phyloP scores from a whole-genome alignment of 208 protist genomes.

The Novymonas esmeraldas region DNA sequence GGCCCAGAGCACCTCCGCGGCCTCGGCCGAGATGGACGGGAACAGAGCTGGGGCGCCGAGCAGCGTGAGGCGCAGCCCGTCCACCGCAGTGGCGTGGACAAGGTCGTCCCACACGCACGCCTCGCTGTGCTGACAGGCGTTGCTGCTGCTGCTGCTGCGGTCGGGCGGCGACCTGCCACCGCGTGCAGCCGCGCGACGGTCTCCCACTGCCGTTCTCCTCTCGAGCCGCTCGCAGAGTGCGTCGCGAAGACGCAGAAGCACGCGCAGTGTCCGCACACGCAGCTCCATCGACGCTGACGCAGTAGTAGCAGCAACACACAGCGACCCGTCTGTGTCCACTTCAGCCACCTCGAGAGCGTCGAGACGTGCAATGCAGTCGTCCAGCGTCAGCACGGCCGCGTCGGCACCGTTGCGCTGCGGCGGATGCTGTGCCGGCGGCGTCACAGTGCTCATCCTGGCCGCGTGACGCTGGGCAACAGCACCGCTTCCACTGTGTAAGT shows the following conservation, averaged over 20 bases:
- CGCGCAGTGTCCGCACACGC: slow-evolving; percentile 1
- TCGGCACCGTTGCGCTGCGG: too few relatives aligned
- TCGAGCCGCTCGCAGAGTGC: slow-evolving; percentile 20
- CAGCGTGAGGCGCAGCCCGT: slow-evolving; percentile 21
- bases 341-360: slow-evolving; percentile 4
- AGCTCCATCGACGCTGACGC: not conserved
- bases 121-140: too few relatives aligned
- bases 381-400: slow-evolving; percentile 4
- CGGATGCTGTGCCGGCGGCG: too few relatives aligned
- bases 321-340: not conserved
- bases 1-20: slow-evolving; percentile 20
- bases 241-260: slow-evolving; percentile 14
- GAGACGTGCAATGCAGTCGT: slow-evolving; percentile 9
- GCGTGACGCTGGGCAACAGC: too few relatives aligned
- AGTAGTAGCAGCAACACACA: not conserved
- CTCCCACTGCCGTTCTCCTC: too few relatives aligned
- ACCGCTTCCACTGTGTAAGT: too few relatives aligned
- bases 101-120: slow-evolving; percentile 11
- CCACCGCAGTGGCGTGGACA: slow-evolving; percentile 5
- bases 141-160: too few relatives aligned
- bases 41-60: slow-evolving; percentile 8
- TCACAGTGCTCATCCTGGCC: too few relatives aligned
- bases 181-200: too few relatives aligned
- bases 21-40: slow-evolving; percentile 2
- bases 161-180: too few relatives aligned